Percentiles rank a stretch among this genome's conserved stretches.
Conservation (phyloP, 2,329 filamentous ascomycete genomes). For the Geosmithia putterillii region DNA sequence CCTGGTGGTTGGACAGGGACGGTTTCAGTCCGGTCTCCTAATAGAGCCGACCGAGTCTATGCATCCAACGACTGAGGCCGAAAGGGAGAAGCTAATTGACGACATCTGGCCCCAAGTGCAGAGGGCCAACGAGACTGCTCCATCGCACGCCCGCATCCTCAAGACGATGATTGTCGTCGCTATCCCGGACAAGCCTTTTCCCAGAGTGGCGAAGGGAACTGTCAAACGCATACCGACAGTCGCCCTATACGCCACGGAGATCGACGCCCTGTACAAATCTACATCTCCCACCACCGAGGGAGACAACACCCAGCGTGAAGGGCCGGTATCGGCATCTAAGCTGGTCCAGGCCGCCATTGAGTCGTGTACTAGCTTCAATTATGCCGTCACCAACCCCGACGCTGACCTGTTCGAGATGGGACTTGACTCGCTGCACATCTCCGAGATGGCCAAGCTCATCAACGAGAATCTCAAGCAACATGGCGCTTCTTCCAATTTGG, state of each 20-base stretch:
- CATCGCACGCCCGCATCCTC: conserved; percentile 31
- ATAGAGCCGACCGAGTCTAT: conserved; percentile 27
- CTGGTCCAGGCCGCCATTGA: background rate
- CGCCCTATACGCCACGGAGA: conserved; percentile 27
- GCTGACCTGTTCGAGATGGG: conserved; percentile 24
- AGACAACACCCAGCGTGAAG: background rate
- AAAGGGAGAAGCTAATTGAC: conserved; percentile 20
- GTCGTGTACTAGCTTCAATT: conserved; percentile 6
- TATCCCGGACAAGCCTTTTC: conserved; percentile 26
- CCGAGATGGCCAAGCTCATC: conserved; percentile 5
- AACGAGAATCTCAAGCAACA: background rate
- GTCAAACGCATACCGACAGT: conserved; percentile 26
- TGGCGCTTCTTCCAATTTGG: conserved; percentile 2
- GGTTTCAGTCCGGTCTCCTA: conserved; percentile 12
- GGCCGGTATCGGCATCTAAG: background rate
- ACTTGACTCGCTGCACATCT: conserved; percentile 26
- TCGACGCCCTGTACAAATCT: conserved; percentile 25
- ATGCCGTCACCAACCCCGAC: conserved; percentile 8
- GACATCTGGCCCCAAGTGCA: conserved; percentile 29
- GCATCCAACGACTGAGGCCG: conserved; percentile 13
- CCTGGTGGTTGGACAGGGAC: conserved; percentile 18
- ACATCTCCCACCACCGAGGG: background rate
- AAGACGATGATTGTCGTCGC: conserved; percentile 25
- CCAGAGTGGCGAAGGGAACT: conserved; percentile 30
- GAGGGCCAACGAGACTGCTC: conserved; percentile 26